Evolutionary conservation across 768 basidiomycete species (phyloP).

Genomic region (Lyophyllum semitale): DNA sequence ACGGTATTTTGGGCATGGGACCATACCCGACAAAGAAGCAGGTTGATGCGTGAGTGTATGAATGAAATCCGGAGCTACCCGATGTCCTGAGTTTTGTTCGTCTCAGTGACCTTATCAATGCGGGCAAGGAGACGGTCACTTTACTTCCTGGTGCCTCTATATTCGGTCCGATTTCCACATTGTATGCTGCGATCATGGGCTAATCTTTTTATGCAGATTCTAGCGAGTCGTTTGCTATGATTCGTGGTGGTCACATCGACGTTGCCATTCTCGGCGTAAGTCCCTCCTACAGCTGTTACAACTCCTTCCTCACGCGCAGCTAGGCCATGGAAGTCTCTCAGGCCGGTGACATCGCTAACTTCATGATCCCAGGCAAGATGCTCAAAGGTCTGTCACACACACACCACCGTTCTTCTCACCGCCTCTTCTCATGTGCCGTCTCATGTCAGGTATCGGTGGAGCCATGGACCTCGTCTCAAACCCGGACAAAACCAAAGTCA

Average conservation of each 20-base stretch:
- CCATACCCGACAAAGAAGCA: slow-evolving; percentile 85
- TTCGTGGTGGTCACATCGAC: slow-evolving; percentile 94
- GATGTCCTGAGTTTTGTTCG: slow-evolving; percentile 1
- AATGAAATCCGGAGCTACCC: neutral
- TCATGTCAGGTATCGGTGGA: slow-evolving; percentile 79
- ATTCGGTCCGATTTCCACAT: slow-evolving; percentile 64
- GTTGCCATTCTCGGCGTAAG: slow-evolving; percentile 90
- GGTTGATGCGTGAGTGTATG: slow-evolving; percentile 69
- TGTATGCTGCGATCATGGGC: neutral
- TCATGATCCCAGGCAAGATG: slow-evolving; percentile 96
- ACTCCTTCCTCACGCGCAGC: slow-evolving; percentile 36
- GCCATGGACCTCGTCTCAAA: slow-evolving; percentile 97
- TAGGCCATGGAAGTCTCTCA: slow-evolving; percentile 96
- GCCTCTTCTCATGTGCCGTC: neutral
- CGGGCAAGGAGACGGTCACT: slow-evolving; percentile 93
- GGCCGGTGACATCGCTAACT: slow-evolving; percentile 93
- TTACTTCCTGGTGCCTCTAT: slow-evolving; percentile 88
- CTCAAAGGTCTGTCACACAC: slow-evolving; percentile 58
- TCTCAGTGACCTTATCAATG: slow-evolving; percentile 85
- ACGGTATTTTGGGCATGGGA: slow-evolving; percentile 87
- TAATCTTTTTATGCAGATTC: slow-evolving; percentile 55
- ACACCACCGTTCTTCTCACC: neutral
- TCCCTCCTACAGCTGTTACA: slow-evolving; percentile 41
- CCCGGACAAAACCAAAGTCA: slow-evolving; percentile 92
- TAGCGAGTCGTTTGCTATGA: slow-evolving; percentile 95